Base-by-base conservation (phyloP, 257 asterid genomes). In the Parsonsia alboflavescens region DNA sequence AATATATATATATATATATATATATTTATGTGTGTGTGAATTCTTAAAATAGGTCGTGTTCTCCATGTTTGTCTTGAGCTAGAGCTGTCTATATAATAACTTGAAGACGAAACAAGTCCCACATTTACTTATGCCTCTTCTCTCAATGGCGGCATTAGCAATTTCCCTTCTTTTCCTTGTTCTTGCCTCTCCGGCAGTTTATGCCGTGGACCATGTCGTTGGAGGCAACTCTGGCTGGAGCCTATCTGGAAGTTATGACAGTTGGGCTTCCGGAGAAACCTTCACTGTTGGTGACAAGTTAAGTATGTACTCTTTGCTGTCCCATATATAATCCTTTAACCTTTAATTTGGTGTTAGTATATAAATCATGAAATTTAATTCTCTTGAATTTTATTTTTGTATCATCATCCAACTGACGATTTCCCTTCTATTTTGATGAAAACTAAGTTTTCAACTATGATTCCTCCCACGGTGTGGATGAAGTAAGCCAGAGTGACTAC, bases 191-290 rank as follows among this genome's bases (percentile, higher is more conserved):
- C 84, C 88, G 10, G 85, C 74, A 0, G 82, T 79, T 50, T 86
- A 81, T 30, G 86, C 76, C 67, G 82, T 77, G 10, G 76, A 83
- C 26, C 84, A 81, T 82, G 54, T 22, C 24, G 95, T 91, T 8
- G 97, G 95, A 10, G 95, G 81, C 68, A 6, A 10, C 67, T 0
- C 48, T 19, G 87, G 87, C 41, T 91, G 97, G 93, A 56, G n/a
- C 62, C 75, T 73, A 10, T 67, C 70, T 36, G 75, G 64, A 63
- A 70, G 84, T 77, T 87, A 85, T 17, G 72, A 0, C 39, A 30
- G 21, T 30, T 91, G 97, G 97, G 85, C 91, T 52, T 39, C 70
- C 8, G 84, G 79, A 49, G 36, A 65, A 50, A 86, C 80, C 16
- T 91, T 89, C 71, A 39, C 53, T 6, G 65, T 75, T 5, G 90